Evolutionary conservation across 2,329 filamentous ascomycete genomes (phyloP), one percentile per base, ranked within the genome.

Genomic region (Colletotrichum scovillei): DNA sequence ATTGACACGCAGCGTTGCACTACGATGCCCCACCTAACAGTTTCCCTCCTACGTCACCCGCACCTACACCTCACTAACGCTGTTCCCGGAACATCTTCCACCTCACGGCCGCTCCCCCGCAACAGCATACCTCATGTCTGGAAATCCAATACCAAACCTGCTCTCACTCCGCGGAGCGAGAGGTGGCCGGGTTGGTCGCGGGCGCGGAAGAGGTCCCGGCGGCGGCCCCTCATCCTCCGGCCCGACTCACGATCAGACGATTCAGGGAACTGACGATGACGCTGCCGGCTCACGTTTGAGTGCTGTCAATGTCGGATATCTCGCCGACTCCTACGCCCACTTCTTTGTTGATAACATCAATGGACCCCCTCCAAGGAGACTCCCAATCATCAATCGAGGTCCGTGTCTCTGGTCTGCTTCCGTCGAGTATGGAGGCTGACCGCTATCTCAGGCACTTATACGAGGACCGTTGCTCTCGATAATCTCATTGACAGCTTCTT

Each of bases 321-420:
- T 99, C 1, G 84, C 93, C 2, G 97, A 99, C 80, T 89, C 89
- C 0, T 98, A 93, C 83, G 95, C 95, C 2, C 85, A 85, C 66
- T 87, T 88, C 67, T 95, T 98, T 80, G 91, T 93, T 2, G 85
- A 88, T 69, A 79, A 77, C 74, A 67, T 78, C 16, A 83, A 82
- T 58, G 87, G 86, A 73, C 84, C 87, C 19, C 78, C 86, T 1
- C 85, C 90, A 14, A 89, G 93, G 76, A 88, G 96, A 71, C 88
- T 97, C 75, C 97, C 97, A 64, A 94, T 99, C 75, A 98, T 99
- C 79, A 98, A 99, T 80, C 88, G 96, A 90, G 96, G 96, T 95
- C 82, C 76, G 85, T 76, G 64, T 67, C 56, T 66, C 42, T 49
- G 46, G 67, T 71, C 67, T 71, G 67, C 71, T 73, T 67, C 73